Evolutionary conservation across 192 early-diverging fungal genomes (phyloP).

Genomic region (Backusella tarrabulga): DNA sequence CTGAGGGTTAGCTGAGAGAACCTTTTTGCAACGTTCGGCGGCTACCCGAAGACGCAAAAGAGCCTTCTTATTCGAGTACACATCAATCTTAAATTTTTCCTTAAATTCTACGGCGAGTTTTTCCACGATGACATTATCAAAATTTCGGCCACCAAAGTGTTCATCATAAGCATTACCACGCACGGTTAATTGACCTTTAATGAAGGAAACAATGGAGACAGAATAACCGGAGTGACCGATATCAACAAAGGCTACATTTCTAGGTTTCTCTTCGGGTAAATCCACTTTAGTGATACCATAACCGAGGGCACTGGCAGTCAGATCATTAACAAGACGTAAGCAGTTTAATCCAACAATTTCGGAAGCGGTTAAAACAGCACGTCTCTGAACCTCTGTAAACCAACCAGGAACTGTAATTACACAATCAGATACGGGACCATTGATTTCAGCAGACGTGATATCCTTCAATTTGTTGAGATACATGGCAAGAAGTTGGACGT

Average conservation of each 20-base stretch:
- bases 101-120: conserved; percentile 85
- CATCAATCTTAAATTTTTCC: conserved; percentile 93
- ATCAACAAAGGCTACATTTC: conserved; percentile 91
- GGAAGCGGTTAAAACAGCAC: conserved; percentile 82
- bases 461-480: conserved; percentile 91
- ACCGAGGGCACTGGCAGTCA: conserved; percentile 87
- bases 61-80: conserved; percentile 85
- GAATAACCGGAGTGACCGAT: conserved; percentile 87
- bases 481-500: conserved; percentile 90
- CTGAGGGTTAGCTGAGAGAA: conserved; percentile 86
- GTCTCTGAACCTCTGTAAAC: conserved; percentile 92
- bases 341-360: conserved; percentile 86
- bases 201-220: conserved; percentile 80
- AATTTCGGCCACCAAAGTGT: conserved; percentile 92
- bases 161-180: conserved; percentile 89
- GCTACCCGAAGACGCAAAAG: conserved; percentile 83
- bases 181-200: conserved; percentile 94
- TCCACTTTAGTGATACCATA: conserved; percentile 98
- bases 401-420: conserved; percentile 93
- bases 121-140: conserved; percentile 87
- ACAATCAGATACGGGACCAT: conserved; percentile 79
- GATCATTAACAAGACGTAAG: conserved; percentile 90
- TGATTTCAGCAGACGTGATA: conserved; percentile 79
- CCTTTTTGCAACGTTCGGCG: conserved; percentile 94
- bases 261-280: conserved; percentile 89